Base-by-base conservation (phyloP, 305 asterid genomes). In the Fraxinus baroniana region DNA sequence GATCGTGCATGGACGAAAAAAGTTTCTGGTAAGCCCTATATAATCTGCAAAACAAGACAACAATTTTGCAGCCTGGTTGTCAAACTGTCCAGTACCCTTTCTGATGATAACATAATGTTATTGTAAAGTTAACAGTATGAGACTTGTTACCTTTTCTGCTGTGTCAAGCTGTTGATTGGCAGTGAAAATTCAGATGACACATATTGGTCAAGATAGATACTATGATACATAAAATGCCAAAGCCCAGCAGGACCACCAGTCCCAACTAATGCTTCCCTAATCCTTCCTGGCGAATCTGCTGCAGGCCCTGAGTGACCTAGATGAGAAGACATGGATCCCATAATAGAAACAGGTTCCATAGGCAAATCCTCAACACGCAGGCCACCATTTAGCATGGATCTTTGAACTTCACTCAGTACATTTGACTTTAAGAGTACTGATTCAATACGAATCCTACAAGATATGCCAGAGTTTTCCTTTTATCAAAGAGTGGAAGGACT, bases 231-330 rank as follows among this genome's bases (percentile, higher is more conserved):
- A 88, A 97, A 97, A 90, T 97, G 99, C 98, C 99, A 97, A 57
- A 97, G 92, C 77, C 98, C 98, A 79, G 93, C 97, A 55, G 98
- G 98, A 82, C 99, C 99, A 82, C 97, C 99, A 79, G 88, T 81
- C 32, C 95, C 92, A 73, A 49, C 75, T 86, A 84, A 87, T 55
- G 90, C 87, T 12, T 92, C 93, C 24, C 89, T 74, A 39, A 62
- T 76, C 78, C 91, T 89, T 60, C 84, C 92, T 12, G 91, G 84
- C 41, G 95, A 84, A 71, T 86, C 95, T 81, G 89, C 55, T 55
- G 88, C 80, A 5, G 89, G 88, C 79, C 92, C 86, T 68, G 90
- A 85, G 73, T 90, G 93, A 86, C 97, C 92, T 82, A 87, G 77
- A 81, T 88, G 96, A 80, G 93, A 83, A 79, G 94, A 85, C 28